These are phyloP conservation scores for Leishmania martiniquensis DNA, from an alignment of 208 protist species.

Conservation along the genomic window DNA sequence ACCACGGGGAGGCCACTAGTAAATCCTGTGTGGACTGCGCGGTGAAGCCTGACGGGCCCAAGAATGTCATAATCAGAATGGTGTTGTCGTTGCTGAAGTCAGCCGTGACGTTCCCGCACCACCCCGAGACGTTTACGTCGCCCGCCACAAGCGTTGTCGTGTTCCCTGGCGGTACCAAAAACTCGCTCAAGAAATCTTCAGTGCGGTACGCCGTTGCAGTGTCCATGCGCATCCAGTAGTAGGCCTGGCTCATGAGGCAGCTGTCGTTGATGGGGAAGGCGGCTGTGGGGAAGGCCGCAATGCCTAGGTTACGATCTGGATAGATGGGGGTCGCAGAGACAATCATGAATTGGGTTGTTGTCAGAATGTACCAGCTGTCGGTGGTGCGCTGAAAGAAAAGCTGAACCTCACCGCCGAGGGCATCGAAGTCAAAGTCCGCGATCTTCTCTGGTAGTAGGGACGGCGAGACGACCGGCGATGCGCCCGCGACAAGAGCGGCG, in stretches of 20 bases:
- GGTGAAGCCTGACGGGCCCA: constrained; percentile 22
- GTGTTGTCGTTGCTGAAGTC: constrained; percentile 41
- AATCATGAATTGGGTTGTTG: constrained; percentile 14
- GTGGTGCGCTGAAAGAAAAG: constrained; percentile 11
- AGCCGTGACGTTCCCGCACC: constrained; percentile 43
- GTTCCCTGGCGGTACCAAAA: constrained; percentile 34
- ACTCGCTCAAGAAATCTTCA: constrained; percentile 50
- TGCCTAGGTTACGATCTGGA: constrained; percentile 1
- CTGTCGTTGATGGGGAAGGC: constrained; percentile 40
- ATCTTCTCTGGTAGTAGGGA: neutral
- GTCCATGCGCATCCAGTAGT: constrained; percentile 46
- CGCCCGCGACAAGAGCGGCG: constrained; percentile 13
- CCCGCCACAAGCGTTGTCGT: constrained; percentile 25
- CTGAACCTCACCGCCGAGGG: neutral
- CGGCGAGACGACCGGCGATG: neutral
- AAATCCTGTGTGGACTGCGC: constrained; percentile 14
- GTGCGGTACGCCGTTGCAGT: constrained; percentile 44
- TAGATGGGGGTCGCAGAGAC: constrained; percentile 19
- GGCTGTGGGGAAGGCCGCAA: constrained; percentile 41
- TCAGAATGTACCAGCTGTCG: constrained; percentile 34
- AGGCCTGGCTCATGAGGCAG: constrained; percentile 60
- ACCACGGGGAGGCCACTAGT: constrained; percentile 41
- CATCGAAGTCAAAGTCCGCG: neutral
- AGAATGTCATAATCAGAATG: constrained; percentile 54
- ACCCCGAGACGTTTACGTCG: constrained; percentile 46